Evolutionary conservation across 2,329 filamentous ascomycete species (phyloP), one percentile per base, ranked within the genome.

Genomic region (Bertia moriformis): DNA sequence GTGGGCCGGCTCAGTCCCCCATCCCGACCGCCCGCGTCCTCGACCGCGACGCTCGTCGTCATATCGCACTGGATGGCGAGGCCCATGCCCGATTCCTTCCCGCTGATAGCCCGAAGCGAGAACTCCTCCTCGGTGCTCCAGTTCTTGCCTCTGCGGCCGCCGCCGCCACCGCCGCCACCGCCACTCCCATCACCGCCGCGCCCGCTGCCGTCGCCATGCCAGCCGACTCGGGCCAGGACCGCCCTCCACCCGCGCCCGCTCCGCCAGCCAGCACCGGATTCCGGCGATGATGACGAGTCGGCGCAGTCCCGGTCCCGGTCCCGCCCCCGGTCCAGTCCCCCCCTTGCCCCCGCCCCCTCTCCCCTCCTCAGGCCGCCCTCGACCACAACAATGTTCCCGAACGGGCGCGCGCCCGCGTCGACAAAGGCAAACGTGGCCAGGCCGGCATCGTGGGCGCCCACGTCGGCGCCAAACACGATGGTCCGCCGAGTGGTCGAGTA

Each of bases 361-460:
- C 7, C 22, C 22, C n/a, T n/a, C 7, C n/a, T 27, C 7, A 27
- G 22, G 7, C 7, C 22, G 22, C 22, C n/a, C 22, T 27, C 22
- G 22, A 27, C n/a, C 7, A 27, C 22, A n/a, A n/a, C n/a, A n/a
- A n/a, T 27, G 40, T 67, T 66, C 3, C 63, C 63, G 29, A 60
- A 62, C 15, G 50, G 51, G 3, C 56, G 52, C 7, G 51, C 53
- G 3, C 48, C 49, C 1, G 61, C 60, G 15, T 63, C 55, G 52
- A 69, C 60, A 40, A 71, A 71, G 0, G 62, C 54, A 41, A 74
- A 73, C 0, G 69, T 73, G 15, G 59, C 55, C 5, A 73, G 45
- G 0, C 70, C 70, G 0, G 63, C 63, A 14, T 70, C 64, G 10
- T 63, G 57, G 0, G 52, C 52, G 38, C 46, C 50, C n/a, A 42